Percentiles rank a stretch among this genome's conserved stretches.
Evolutionary conservation across 1,139 yeast genomes (phyloP).

Genomic region (Suhomyces coccinellae): DNA sequence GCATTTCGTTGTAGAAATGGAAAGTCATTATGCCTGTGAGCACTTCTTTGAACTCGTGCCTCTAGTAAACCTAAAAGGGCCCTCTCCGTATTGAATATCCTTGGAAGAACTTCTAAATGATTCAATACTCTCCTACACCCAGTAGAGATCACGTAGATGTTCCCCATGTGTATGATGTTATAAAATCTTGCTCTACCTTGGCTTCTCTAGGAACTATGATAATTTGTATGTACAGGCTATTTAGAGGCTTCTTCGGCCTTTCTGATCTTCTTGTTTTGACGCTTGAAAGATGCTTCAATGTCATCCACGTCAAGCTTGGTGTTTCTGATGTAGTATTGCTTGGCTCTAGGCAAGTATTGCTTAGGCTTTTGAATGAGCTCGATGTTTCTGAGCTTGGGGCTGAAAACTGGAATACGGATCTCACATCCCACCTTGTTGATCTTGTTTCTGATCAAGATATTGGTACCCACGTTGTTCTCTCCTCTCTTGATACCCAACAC

Average conservation of each 20-base stretch:
- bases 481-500: constrained; percentile 71
- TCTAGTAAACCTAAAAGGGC: no score
- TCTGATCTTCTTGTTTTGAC: constrained; percentile 23
- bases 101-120: no score
- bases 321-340: constrained; percentile 85
- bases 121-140: no score
- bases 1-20: no score
- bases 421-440: constrained; percentile 80
- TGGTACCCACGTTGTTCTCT: constrained; percentile 62
- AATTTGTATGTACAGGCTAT: constrained; percentile 2
- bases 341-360: constrained; percentile 68
- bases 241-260: constrained; percentile 13
- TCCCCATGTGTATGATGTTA: no score
- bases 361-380: constrained; percentile 75
- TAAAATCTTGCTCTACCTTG: no score
- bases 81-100: no score
- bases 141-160: no score
- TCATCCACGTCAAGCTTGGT: constrained; percentile 83
- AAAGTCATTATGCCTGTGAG: no score
- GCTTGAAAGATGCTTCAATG: constrained; percentile 50
- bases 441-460: constrained; percentile 75
- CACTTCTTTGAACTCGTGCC: not conserved
- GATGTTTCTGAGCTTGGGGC: constrained; percentile 71
- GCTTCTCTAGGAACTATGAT: not conserved
- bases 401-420: constrained; percentile 72